Conservation (phyloP, 495 filamentous ascomycete species). For the Neurospora tetrasperma region DNA sequence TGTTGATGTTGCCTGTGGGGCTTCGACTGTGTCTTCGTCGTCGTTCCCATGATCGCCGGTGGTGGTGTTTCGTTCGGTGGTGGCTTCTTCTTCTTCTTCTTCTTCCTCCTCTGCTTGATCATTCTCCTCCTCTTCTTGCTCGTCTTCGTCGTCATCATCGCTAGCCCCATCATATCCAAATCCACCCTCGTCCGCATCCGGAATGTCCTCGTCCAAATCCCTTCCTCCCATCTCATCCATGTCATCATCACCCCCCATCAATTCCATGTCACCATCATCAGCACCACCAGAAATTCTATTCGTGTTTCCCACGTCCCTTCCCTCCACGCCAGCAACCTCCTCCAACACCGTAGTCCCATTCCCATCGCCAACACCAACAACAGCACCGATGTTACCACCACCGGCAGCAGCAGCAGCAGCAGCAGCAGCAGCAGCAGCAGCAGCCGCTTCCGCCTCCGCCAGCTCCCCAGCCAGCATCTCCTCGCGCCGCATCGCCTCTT, state of each 20-base stretch:
- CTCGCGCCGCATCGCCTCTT: conserved; percentile 58
- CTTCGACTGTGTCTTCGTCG: conserved; percentile 6
- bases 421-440: conserved; percentile 24
- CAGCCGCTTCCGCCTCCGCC: conserved; percentile 44
- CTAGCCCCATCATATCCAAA: conserved; percentile 35
- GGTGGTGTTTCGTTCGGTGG: neutral
- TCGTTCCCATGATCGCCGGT: neutral
- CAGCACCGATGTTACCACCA: neutral
- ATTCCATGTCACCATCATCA: conserved; percentile 6
- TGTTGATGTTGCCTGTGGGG: conserved; percentile 13
- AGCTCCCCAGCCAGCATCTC: conserved; percentile 58
- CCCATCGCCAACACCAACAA: neutral
- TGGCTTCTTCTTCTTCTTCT: conserved; percentile 18
- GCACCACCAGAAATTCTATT: conserved; percentile 7
- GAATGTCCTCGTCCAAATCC: conserved; percentile 59
- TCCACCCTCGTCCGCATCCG: conserved; percentile 45
- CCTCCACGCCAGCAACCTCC: conserved; percentile 5
- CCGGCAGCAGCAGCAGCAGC: conserved; percentile 21
- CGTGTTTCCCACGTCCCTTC: conserved; percentile 46
- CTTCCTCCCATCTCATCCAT: conserved; percentile 22
- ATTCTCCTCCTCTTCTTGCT: conserved; percentile 27
- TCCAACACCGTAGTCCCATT: conserved; percentile 13
- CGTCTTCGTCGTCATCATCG: conserved; percentile 25
- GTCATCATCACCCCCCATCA: conserved; percentile 19
- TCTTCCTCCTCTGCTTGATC: conserved; percentile 10